A percentile compares a stretch with the other conserved stretches of the same genome.
phyloP scores from a whole-genome alignment of 306 rosid species.

The Fragaria ananassa region DNA sequence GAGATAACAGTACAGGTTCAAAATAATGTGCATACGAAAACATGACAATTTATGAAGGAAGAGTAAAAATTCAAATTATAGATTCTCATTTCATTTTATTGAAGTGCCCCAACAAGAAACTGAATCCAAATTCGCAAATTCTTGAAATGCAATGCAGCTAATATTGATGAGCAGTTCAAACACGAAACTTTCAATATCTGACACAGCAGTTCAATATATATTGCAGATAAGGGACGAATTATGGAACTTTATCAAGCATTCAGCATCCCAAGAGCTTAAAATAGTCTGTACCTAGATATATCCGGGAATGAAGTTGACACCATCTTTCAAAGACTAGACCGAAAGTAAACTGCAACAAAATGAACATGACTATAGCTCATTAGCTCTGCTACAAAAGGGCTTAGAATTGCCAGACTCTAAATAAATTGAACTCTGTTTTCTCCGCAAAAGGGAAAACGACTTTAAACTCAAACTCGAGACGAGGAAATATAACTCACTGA shows the following conservation, averaged over 20 bases:
- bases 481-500: constrained; percentile 18
- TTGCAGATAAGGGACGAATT: constrained; percentile 9
- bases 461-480: constrained; percentile 17
- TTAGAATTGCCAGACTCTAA: constrained; percentile 28
- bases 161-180: neutral
- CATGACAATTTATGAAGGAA: neutral
- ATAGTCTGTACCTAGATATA: constrained; percentile 23
- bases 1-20: neutral
- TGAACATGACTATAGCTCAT: constrained; percentile 30
- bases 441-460: constrained; percentile 16
- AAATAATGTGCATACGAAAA: neutral
- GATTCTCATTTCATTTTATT: neutral
- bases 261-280: constrained; percentile 21
- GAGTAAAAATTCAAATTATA: neutral
- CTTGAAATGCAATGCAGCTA: neutral
- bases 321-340: constrained; percentile 25
- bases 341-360: constrained; percentile 45
- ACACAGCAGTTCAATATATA: neutral
- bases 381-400: constrained; percentile 47
- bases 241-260: constrained; percentile 25
- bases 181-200: neutral
- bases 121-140: neutral
- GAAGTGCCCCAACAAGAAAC: neutral
- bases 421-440: constrained; percentile 20
- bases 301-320: constrained; percentile 33